Evolutionary conservation across 163 green algal species (phyloP).

Genomic region (Scenedesmus sp.): DNA sequence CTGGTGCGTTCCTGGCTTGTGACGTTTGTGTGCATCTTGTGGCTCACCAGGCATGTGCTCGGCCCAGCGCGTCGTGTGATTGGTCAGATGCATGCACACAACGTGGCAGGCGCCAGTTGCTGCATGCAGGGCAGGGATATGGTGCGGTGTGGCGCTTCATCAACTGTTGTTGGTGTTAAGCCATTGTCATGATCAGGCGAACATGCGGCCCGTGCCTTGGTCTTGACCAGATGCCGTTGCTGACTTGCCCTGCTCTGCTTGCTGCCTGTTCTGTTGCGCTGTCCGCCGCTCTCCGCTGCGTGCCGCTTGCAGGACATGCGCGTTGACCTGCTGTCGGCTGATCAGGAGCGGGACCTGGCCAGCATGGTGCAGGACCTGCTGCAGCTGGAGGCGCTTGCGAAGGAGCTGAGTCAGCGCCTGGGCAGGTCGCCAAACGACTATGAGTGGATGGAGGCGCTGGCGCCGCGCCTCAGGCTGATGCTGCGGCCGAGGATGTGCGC

Average conservation of each 20-base stretch:
- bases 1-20: constrained; percentile 12
- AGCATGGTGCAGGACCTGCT: constrained; percentile 77
- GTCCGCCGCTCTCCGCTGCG: background rate
- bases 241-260: background rate
- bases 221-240: background rate
- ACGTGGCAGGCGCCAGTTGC: too few species aligned
- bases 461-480: constrained; percentile 27
- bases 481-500: constrained; percentile 28
- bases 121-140: background rate
- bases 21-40: too few species aligned
- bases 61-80: too few species aligned
- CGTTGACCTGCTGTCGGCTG: constrained; percentile 69
- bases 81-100: too few species aligned
- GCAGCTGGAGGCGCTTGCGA: constrained; percentile 66
- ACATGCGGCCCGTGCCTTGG: background rate
- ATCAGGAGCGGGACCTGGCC: constrained; percentile 81
- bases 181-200: background rate
- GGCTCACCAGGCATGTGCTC: too few species aligned
- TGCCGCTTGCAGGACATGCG: constrained; percentile 26
- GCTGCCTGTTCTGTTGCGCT: background rate
- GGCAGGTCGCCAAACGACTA: constrained; percentile 62
- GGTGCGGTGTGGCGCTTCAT: too few species aligned
- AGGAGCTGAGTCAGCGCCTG: constrained; percentile 60
- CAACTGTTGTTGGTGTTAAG: background rate
- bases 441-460: constrained; percentile 73